These are phyloP conservation scores for Piedraia hortae DNA, from an alignment of 2,329 filamentous ascomycete species.

Conservation along the genomic window DNA sequence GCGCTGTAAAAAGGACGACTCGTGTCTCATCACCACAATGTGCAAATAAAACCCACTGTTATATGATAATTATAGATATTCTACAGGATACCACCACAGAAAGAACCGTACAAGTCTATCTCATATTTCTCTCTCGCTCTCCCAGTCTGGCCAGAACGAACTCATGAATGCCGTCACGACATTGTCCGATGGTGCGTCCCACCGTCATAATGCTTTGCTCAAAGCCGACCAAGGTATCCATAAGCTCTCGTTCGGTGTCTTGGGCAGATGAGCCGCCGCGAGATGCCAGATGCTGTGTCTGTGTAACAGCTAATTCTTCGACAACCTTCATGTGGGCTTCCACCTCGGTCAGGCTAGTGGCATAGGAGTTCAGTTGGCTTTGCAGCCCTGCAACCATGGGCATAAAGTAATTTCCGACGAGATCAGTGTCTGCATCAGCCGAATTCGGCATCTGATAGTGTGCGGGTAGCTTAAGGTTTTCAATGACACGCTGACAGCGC, in stretches of 20 bases:
- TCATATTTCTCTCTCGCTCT: too few relatives aligned
- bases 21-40: too few relatives aligned
- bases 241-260: constrained; percentile 18
- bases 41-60: too few relatives aligned
- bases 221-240: constrained; percentile 20
- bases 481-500: constrained; percentile 43
- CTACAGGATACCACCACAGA: too few relatives aligned
- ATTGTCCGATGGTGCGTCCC: constrained; percentile 20
- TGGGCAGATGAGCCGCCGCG: constrained; percentile 7
- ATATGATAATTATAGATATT: too few relatives aligned
- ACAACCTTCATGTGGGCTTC: constrained; percentile 22
- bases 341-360: constrained; percentile 19
- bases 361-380: constrained; percentile 15
- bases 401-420: constrained; percentile 20
- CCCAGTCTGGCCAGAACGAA: constrained; percentile 11
- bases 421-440: constrained; percentile 13
- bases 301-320: constrained; percentile 17
- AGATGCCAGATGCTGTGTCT: constrained; percentile 16
- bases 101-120: too few relatives aligned
- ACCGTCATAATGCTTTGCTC: constrained; percentile 22
- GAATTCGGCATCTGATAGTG: constrained; percentile 22
- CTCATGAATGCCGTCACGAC: constrained; percentile 21
- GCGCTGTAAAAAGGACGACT: too few relatives aligned
- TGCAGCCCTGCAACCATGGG: constrained; percentile 16
- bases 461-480: constrained; percentile 43